These are phyloP conservation scores for Leccinum aurantiacum DNA, from an alignment of 768 basidiomycete genomes.

Conservation along the genomic window DNA sequence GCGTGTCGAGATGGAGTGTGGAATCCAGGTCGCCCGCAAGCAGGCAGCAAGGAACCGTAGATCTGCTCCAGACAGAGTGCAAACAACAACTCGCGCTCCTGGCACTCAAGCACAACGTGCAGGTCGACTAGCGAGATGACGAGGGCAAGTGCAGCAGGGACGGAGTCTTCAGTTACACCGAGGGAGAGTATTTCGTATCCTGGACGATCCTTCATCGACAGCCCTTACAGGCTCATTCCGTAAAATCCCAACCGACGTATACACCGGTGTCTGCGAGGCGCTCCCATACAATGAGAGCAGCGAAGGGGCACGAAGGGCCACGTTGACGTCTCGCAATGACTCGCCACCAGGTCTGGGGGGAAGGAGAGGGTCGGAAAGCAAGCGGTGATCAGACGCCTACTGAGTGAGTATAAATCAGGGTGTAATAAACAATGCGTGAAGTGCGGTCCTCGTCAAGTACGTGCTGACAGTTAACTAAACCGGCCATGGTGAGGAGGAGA, in stretches of 20 bases:
- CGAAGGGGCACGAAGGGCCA: constrained; percentile 22
- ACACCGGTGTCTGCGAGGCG: constrained; percentile 24
- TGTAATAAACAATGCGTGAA: constrained; percentile 44
- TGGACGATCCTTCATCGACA: constrained; percentile 23
- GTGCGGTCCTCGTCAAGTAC: constrained; percentile 25
- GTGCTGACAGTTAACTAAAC: constrained; percentile 29
- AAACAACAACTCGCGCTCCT: constrained; percentile 13
- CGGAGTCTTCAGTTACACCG: constrained; percentile 4
- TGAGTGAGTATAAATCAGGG: constrained; percentile 38
- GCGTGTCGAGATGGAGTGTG: constrained; percentile 28
- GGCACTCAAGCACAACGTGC: constrained; percentile 29
- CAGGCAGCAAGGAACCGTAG: constrained; percentile 14
- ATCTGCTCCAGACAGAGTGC: constrained; percentile 11
- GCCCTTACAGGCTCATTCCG: constrained; percentile 29
- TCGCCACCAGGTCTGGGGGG: constrained; percentile 20
- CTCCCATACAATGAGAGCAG: constrained; percentile 38
- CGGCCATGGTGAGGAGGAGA: constrained; percentile 20
- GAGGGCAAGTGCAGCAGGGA: constrained; percentile 25
- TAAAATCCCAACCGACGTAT: constrained; percentile 26
- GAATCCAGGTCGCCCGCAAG: constrained; percentile 28
- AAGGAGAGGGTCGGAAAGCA: constrained; percentile 26
- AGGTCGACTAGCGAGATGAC: constrained; percentile 41
- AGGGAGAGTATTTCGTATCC: constrained; percentile 8
- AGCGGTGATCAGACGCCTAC: constrained; percentile 50
- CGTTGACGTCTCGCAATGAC: constrained; percentile 28